Conservation (phyloP, 1,139 yeast species). For the Yamadazyma dendronema region DNA sequence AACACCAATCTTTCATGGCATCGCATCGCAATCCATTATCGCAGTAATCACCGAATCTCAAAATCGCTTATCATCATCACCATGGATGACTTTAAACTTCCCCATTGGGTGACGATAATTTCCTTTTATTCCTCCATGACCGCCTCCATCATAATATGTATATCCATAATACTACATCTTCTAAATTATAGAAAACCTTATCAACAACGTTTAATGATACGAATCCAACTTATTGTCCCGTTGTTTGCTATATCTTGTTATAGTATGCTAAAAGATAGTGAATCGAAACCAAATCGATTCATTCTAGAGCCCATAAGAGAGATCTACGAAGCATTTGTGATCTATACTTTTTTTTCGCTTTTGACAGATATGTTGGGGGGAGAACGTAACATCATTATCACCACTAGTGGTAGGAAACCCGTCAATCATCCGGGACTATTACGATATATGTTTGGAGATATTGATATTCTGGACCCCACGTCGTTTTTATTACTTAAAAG, state of each 20-base stretch:
- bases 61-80: too few species aligned
- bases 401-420: conserved; percentile 73
- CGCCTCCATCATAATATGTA: conserved; percentile 32
- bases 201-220: conserved; percentile 80
- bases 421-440: conserved; percentile 67
- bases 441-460: conserved; percentile 45
- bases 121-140: conserved; percentile 35
- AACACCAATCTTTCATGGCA: neutral
- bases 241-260: conserved; percentile 56
- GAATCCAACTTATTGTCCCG: conserved; percentile 74
- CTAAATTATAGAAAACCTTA: conserved; percentile 81
- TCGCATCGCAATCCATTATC: neutral
- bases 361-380: conserved; percentile 88
- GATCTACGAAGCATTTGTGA: conserved; percentile 92
- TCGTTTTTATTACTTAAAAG: conserved; percentile 76
- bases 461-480: conserved; percentile 85
- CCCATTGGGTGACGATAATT: conserved; percentile 32
- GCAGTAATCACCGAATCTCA: too few species aligned
- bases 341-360: conserved; percentile 85
- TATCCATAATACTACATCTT: conserved; percentile 35
- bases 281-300: conserved; percentile 34
- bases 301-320: conserved; percentile 79
- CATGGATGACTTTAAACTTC: conserved; percentile 18
- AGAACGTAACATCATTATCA: conserved; percentile 76
- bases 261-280: conserved; percentile 46